Evolutionary conservation across 176 grass and related monocot species (phyloP).

Genomic region (Aechmea fasciata): DNA sequence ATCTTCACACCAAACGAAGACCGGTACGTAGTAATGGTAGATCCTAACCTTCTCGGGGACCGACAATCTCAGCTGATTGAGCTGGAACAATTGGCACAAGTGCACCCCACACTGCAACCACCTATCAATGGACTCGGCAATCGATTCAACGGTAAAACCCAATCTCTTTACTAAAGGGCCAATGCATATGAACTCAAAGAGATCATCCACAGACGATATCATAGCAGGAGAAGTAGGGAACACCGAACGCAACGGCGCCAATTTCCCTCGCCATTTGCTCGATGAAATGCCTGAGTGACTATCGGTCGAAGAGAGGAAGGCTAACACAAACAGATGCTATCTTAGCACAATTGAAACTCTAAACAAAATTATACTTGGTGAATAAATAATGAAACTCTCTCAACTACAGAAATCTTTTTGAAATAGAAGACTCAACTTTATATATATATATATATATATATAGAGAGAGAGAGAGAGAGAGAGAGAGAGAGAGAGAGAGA

Average conservation of each 20-base stretch:
- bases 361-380: no score
- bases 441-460: no score
- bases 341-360: background rate
- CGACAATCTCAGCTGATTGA: constrained; percentile 59
- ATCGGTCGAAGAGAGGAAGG: constrained; percentile 4
- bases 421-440: no score
- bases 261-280: constrained; percentile 11
- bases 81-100: constrained; percentile 55
- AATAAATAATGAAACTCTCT: no score
- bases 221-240: constrained; percentile 53
- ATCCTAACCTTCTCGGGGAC: constrained; percentile 69
- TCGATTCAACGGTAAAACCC: constrained; percentile 50
- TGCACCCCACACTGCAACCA: constrained; percentile 53
- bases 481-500: no score
- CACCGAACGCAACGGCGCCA: constrained; percentile 18
- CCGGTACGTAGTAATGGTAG: constrained; percentile 86
- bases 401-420: no score
- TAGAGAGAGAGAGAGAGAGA: no score
- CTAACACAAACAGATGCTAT: constrained; percentile 1
- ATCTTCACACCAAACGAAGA: constrained; percentile 94
- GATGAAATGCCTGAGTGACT: background rate
- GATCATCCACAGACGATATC: constrained; percentile 49
- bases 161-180: constrained; percentile 74
- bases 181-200: constrained; percentile 74
- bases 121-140: constrained; percentile 60